A percentile compares a stretch with the other conserved stretches of the same genome.
phyloP scores from a whole-genome alignment of 192 early-diverging fungal genomes.

The Dispira simplex region DNA sequence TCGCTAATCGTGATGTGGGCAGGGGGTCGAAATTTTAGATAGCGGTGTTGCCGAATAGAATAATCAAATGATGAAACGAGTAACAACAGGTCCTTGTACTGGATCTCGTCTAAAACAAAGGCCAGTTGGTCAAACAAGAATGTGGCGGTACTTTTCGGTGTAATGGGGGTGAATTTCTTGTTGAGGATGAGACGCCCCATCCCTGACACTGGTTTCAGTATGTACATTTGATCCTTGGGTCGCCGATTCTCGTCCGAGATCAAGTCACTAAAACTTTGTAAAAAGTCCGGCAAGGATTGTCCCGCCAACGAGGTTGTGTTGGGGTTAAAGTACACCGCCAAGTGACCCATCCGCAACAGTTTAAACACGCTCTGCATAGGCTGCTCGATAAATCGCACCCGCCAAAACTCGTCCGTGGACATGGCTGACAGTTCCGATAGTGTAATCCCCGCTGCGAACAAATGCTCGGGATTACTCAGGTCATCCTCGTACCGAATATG shows the following conservation, averaged over 20 bases:
- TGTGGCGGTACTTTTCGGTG: constrained; percentile 41
- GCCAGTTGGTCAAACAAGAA: constrained; percentile 85
- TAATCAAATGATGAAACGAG: constrained; percentile 74
- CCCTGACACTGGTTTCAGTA: constrained; percentile 85
- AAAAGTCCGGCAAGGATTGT: constrained; percentile 27
- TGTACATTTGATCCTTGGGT: constrained; percentile 55
- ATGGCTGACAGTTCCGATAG: constrained; percentile 80
- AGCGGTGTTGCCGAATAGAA: constrained; percentile 65
- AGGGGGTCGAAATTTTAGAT: constrained; percentile 73
- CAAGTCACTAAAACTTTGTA: constrained; percentile 27
- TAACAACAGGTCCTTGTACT: constrained; percentile 66
- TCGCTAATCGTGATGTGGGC: constrained; percentile 61
- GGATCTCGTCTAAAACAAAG: constrained; percentile 80
- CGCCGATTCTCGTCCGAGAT: constrained; percentile 43
- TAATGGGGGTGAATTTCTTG: constrained; percentile 37
- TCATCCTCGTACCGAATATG: constrained; percentile 93
- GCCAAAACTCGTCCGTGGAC: constrained; percentile 78
- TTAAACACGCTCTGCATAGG: constrained; percentile 74
- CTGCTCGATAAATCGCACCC: constrained; percentile 61
- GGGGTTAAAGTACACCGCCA: constrained; percentile 70
- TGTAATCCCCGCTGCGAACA: constrained; percentile 80
- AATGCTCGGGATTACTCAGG: constrained; percentile 53
- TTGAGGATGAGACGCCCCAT: constrained; percentile 62
- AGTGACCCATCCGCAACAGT: constrained; percentile 38
- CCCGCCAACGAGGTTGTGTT: constrained; percentile 38